Conservation (phyloP, 2,329 filamentous ascomycete genomes). For the Sporothrix euskadiensis region DNA sequence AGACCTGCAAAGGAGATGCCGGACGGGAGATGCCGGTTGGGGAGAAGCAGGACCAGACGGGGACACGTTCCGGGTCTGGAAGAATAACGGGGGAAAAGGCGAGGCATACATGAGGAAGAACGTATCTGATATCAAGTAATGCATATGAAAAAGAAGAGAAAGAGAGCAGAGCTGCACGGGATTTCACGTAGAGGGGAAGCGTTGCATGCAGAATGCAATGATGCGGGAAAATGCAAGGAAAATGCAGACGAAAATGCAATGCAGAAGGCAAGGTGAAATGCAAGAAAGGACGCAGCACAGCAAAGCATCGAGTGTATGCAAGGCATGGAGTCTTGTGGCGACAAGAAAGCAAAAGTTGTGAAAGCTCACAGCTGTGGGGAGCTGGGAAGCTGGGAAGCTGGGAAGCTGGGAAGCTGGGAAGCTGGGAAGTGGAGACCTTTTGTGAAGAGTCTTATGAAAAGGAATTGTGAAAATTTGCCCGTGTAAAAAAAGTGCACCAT, state of each 20-base stretch:
- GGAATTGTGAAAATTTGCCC: background rate
- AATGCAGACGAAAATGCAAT: background rate
- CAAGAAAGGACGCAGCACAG: background rate
- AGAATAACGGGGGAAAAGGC: background rate
- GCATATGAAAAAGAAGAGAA: background rate
- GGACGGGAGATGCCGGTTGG: background rate
- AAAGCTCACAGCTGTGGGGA: background rate
- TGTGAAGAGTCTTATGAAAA: background rate
- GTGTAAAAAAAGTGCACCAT: conserved; percentile 5
- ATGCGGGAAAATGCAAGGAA: background rate
- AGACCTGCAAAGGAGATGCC: background rate
- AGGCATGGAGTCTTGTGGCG: background rate
- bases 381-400: background rate
- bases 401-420: background rate
- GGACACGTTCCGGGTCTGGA: background rate
- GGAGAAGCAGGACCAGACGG: background rate
- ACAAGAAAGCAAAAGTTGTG: background rate
- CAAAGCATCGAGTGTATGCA: background rate
- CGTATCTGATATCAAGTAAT: background rate
- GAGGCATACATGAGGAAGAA: background rate
- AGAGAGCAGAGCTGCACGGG: background rate
- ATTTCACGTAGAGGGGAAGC: background rate
- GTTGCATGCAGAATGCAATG: background rate
- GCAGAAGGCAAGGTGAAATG: background rate
- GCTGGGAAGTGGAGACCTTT: background rate